Conservation (phyloP, 2,329 filamentous ascomycete genomes). For the Penicillium sp. region DNA sequence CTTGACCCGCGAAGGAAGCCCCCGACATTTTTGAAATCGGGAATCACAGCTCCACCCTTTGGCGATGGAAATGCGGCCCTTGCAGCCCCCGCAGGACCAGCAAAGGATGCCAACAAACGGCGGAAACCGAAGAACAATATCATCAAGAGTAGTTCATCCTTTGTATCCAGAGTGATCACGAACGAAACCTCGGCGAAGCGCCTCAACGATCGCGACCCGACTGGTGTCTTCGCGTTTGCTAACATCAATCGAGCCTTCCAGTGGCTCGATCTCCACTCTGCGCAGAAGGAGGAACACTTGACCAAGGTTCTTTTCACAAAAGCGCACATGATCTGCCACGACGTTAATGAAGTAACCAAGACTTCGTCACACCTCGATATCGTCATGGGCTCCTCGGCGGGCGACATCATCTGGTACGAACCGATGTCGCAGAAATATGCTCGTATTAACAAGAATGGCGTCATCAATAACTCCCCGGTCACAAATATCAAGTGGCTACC, state of each 20-base stretch:
- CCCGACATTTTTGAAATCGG: slow-evolving; percentile 35
- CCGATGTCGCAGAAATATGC: slow-evolving; percentile 94
- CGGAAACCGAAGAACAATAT: slow-evolving; percentile 98
- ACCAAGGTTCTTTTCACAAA: slow-evolving; percentile 97
- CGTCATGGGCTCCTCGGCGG: slow-evolving; percentile 91
- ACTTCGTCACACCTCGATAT: slow-evolving; percentile 75
- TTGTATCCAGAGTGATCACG: slow-evolving; percentile 92
- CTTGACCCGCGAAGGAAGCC: slow-evolving; percentile 56
- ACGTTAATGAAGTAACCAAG: slow-evolving; percentile 81
- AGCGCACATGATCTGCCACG: slow-evolving; percentile 89
- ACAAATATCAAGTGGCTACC: slow-evolving; percentile 90
- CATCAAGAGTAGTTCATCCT: slow-evolving; percentile 96
- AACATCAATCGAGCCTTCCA: slow-evolving; percentile 95
- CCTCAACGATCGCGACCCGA: slow-evolving; percentile 67
- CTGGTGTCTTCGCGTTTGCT: slow-evolving; percentile 83
- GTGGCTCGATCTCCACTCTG: slow-evolving; percentile 83
- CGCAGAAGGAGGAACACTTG: slow-evolving; percentile 69
- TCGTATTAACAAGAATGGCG: slow-evolving; percentile 91
- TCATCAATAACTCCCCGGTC: slow-evolving; percentile 79
- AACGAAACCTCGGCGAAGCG: slow-evolving; percentile 76
- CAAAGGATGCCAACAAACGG: slow-evolving; percentile 65
- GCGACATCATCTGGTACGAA: slow-evolving; percentile 98
- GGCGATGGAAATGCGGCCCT: slow-evolving; percentile 80
- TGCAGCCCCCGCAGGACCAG: slow-evolving; percentile 45
- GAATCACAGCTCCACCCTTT: slow-evolving; percentile 59